Evolutionary conservation across 306 rosid species (phyloP).

Genomic region (Sindora glabra): DNA sequence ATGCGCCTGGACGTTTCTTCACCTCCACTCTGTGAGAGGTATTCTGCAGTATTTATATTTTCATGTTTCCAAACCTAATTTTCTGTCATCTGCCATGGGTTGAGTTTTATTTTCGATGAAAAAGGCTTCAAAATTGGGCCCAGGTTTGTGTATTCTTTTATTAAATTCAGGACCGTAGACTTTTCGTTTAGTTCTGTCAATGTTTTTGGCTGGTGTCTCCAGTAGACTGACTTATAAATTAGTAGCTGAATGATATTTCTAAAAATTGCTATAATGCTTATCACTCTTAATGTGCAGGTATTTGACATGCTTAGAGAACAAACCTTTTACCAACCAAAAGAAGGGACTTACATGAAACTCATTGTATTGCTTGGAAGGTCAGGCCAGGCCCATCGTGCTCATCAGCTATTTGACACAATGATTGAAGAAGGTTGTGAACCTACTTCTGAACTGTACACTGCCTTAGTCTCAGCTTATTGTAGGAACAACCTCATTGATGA

Average conservation of each 20-base stretch:
- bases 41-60: neutral
- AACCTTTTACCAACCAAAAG: conserved; percentile 81
- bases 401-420: conserved; percentile 65
- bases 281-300: conserved; percentile 36
- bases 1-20: neutral
- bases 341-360: conserved; percentile 93
- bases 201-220: neutral
- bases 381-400: conserved; percentile 70
- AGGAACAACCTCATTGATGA: conserved; percentile 63
- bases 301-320: conserved; percentile 91
- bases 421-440: conserved; percentile 69
- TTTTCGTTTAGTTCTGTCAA: neutral
- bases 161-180: neutral
- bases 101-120: too few relatives aligned
- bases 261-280: neutral
- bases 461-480: conserved; percentile 78
- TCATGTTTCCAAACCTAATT: neutral
- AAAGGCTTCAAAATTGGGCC: too few relatives aligned
- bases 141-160: neutral
- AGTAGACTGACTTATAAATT: neutral
- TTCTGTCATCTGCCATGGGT: neutral
- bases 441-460: conserved; percentile 74
- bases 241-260: neutral
- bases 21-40: neutral
- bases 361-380: conserved; percentile 79